phyloP scores from a whole-genome alignment of 495 filamentous ascomycete species.

The Penicillium verhagenii region DNA sequence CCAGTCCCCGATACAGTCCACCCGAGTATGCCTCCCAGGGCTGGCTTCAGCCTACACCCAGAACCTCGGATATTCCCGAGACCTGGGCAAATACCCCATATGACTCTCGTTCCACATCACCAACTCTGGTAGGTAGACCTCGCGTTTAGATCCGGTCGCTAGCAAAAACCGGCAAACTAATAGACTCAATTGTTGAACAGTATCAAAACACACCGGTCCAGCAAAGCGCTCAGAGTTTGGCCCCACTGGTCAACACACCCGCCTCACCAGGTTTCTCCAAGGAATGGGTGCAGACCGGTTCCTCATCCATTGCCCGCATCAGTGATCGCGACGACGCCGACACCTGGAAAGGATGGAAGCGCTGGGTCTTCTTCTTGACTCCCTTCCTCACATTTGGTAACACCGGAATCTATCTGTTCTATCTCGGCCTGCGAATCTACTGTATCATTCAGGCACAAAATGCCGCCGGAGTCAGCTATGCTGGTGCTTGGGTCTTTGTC shows the following conservation, averaged over 20 bases:
- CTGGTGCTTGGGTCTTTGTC: conserved; percentile 43
- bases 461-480: conserved; percentile 19
- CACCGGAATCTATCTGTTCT: conserved; percentile 35
- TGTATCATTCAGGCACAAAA: conserved; percentile 42
- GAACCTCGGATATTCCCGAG: conserved; percentile 19
- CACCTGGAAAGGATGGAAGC: conserved; percentile 43
- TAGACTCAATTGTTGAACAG: conserved; percentile 2
- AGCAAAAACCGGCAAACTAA: not conserved
- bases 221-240: conserved; percentile 26
- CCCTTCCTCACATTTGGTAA: conserved; percentile 40
- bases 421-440: conserved; percentile 38
- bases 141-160: not conserved
- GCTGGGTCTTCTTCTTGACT: conserved; percentile 33
- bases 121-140: conserved; percentile 25
- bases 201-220: conserved; percentile 23
- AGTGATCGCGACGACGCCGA: conserved; percentile 43
- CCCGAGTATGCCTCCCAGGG: conserved; percentile 20
- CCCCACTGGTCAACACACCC: conserved; percentile 24
- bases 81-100: conserved; percentile 18
- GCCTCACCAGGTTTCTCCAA: conserved; percentile 26
- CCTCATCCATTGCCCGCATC: conserved; percentile 30
- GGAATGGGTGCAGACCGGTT: conserved; percentile 31
- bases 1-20: conserved; percentile 7
- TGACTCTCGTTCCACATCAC: conserved; percentile 32
- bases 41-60: conserved; percentile 22